Conservation (phyloP, 2,329 filamentous ascomycete species). For the Alternaria postmessia region DNA sequence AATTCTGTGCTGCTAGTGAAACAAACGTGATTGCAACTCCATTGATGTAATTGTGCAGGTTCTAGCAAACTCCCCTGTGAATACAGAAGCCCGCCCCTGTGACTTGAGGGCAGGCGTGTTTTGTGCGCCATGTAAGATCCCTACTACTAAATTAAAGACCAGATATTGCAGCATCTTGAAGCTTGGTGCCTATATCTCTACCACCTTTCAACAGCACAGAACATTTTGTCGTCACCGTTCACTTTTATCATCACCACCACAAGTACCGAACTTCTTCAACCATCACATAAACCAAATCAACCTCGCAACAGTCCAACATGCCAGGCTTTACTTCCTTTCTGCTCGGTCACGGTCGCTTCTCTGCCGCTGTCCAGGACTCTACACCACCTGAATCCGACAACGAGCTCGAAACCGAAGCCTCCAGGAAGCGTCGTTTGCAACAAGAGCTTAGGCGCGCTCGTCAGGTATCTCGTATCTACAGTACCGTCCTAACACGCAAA, state of each 20-base stretch:
- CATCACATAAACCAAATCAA: neutral
- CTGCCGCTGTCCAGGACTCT: neutral
- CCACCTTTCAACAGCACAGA: neutral
- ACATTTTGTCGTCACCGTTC: neutral
- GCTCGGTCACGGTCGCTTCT: neutral
- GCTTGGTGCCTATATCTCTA: neutral
- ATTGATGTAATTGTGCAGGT: neutral
- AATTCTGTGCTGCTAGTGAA: neutral
- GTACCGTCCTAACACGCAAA: neutral
- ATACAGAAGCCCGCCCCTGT: neutral
- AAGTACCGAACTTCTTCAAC: neutral
- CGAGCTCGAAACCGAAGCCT: neutral
- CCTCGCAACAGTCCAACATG: neutral
- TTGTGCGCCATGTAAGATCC: neutral
- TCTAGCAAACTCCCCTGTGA: neutral
- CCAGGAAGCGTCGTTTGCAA: neutral
- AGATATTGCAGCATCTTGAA: neutral
- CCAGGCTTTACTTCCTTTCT: slow-evolving; percentile 10
- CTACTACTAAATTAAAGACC: neutral
- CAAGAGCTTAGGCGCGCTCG: neutral
- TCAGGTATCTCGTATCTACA: neutral
- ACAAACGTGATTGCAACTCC: neutral
- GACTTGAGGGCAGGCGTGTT: neutral
- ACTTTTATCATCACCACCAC: neutral
- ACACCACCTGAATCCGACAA: neutral